Evolutionary conservation across 1,139 yeast species (phyloP), one percentile per base, ranked within the genome.

Genomic region (Yamadazyma songkhlaensis): DNA sequence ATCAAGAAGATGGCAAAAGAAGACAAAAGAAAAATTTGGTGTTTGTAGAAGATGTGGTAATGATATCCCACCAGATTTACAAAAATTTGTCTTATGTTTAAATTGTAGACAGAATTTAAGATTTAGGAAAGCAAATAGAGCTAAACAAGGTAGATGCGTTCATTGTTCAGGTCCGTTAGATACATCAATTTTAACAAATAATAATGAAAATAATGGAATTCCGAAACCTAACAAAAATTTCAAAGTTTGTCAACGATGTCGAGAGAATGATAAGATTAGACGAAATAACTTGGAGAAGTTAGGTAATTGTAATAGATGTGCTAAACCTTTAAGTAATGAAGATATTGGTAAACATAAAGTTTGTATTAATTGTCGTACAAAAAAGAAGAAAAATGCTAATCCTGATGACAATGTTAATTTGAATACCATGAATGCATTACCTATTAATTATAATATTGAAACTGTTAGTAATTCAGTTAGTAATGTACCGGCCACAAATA

Each of bases 141-240:
- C 79, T 6, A 78, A 79, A 9, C 74, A 72, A 47, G 86, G 87
- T 0, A 72, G 72, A 48, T 81, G 87, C 59, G 83, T 80, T 7
- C 86, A 81, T 51, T 81, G 87, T 47, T 67, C 80, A 2, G 84
- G 84, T 1, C 80, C 82, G 3, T 64, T 79, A 34, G 79, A 77
- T 42, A 58, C 67, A 8, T 61, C 68, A 29, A 67, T 69, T 25
- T 59, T 66, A 29, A 54, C 59, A 9, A 54, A 53, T n/a, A 36
- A 45, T 17, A 35, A 41, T 36, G 46, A 32, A 27, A 47, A 50
- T 31, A 38, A 43, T 11, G 50, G 43, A 9, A 31, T 9, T 33
- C 32, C 15, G 34, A 36, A 11, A 13, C 28, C 13, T 5, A 29
- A 6, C 17, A 66, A 70, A 5, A 64, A 63, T 37, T 80, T 63